Conservation (phyloP, 805 yeast species). For the Yamadazyma nakazawae region DNA sequence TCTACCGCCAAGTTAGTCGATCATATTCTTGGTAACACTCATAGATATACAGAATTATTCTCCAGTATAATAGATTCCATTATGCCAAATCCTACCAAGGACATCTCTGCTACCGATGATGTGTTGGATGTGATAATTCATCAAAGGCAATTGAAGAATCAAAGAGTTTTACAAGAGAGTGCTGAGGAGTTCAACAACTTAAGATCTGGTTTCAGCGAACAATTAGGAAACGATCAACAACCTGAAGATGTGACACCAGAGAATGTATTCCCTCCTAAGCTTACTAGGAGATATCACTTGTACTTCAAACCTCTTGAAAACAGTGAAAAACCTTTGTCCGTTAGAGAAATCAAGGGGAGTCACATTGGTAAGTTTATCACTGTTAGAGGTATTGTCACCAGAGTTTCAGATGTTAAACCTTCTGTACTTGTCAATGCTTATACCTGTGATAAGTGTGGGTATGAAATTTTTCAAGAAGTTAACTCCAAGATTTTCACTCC, state of each 20-base stretch:
- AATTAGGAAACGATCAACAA: constrained; percentile 11
- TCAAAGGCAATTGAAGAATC: constrained; percentile 83
- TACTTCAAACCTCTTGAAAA: constrained; percentile 79
- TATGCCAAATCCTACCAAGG: constrained; percentile 84
- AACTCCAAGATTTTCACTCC: constrained; percentile 82
- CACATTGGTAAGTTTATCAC: constrained; percentile 85
- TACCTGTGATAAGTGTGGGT: constrained; percentile 97
- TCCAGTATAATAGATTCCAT: constrained; percentile 70
- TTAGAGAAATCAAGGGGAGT: constrained; percentile 82
- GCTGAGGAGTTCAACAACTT: constrained; percentile 54
- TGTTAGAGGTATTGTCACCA: constrained; percentile 88
- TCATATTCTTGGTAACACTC: constrained; percentile 67
- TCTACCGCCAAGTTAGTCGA: constrained; percentile 39
- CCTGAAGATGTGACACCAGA: constrained; percentile 14
- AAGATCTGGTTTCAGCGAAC: constrained; percentile 18
- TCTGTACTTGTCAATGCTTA: constrained; percentile 87
- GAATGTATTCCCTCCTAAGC: constrained; percentile 75
- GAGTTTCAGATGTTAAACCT: constrained; percentile 96
- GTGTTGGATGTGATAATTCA: constrained; percentile 90
- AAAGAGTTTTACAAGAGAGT: constrained; percentile 64
- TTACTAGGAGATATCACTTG: constrained; percentile 81
- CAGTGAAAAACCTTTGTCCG: constrained; percentile 64
- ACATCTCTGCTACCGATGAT: constrained; percentile 76
- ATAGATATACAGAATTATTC: constrained; percentile 76
- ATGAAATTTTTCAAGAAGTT: constrained; percentile 94